Evolutionary conservation across 2,329 filamentous ascomycete genomes (phyloP).

Genomic region (Sporothrix variecibatus): DNA sequence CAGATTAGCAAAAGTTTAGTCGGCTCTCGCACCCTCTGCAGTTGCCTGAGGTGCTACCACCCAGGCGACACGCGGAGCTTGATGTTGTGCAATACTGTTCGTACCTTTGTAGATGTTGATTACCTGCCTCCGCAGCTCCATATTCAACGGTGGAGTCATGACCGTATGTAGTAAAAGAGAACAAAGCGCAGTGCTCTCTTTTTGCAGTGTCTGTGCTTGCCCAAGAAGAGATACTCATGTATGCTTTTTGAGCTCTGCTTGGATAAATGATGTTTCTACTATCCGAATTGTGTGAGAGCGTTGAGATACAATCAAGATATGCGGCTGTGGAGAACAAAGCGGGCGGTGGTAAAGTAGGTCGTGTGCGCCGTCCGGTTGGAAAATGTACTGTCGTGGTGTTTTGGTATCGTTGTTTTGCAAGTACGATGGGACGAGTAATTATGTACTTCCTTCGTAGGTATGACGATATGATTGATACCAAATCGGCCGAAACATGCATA

Average conservation of each 20-base stretch:
- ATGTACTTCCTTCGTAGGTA: background rate
- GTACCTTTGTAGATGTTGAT: conserved; percentile 86
- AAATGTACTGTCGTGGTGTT: background rate
- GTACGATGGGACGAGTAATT: background rate
- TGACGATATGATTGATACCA: background rate
- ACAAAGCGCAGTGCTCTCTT: background rate
- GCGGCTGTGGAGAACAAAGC: background rate
- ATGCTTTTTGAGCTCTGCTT: background rate
- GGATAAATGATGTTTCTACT: background rate
- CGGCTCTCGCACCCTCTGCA: background rate
- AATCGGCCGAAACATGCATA: background rate
- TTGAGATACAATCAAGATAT: too few relatives aligned
- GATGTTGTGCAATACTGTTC: background rate
- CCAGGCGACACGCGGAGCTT: background rate
- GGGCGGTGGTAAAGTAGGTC: background rate
- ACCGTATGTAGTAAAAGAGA: background rate
- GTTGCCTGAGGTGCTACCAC: background rate
- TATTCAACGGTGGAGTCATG: conserved; percentile 46
- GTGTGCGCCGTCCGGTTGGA: background rate
- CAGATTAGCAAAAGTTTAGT: background rate
- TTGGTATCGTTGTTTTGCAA: background rate
- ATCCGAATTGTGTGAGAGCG: background rate
- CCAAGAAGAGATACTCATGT: background rate
- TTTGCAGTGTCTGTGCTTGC: background rate
- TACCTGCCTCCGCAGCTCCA: conserved; percentile 71